phyloP scores from a whole-genome alignment of 495 filamentous ascomycete species.

The Endocarpon pusillum region DNA sequence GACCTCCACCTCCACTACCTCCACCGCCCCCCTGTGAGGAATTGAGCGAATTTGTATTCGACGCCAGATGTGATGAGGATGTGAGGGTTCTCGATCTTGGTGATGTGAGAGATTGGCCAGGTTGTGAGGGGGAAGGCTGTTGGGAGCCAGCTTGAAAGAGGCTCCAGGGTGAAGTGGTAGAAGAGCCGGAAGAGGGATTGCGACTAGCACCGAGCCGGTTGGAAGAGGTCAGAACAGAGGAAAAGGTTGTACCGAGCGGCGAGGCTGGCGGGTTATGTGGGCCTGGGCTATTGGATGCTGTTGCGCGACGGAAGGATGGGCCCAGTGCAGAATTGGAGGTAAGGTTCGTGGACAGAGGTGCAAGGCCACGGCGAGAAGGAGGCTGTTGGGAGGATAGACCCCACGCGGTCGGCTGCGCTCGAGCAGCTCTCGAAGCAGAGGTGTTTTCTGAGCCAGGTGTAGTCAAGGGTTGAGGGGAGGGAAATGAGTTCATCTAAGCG shows the following conservation, averaged over 20 bases:
- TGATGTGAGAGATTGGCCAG: conserved; percentile 37
- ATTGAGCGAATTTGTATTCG: conserved; percentile 34
- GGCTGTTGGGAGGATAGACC: conserved; percentile 40
- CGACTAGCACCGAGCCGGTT: conserved; percentile 30
- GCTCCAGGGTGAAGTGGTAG: conserved; percentile 33
- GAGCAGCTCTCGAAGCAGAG: conserved; percentile 35
- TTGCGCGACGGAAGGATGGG: conserved; percentile 25
- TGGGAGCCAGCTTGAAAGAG: conserved; percentile 42
- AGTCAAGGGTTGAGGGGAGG: conserved; percentile 45
- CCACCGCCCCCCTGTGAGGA: conserved; percentile 37
- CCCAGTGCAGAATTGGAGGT: conserved; percentile 26
- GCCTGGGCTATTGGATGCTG: conserved; percentile 25
- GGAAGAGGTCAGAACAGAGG: conserved; percentile 36
- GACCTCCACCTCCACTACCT: conserved; percentile 37
- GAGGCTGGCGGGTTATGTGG: conserved; percentile 32
- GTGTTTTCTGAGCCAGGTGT: conserved; percentile 39
- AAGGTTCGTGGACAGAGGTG: conserved; percentile 42
- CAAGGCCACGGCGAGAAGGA: conserved; percentile 40
- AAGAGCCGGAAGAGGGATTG: conserved; percentile 31
- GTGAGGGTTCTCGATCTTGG: conserved; percentile 43
- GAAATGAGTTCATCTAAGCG: conserved; percentile 50
- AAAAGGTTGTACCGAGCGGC: conserved; percentile 34
- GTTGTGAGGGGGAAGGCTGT: conserved; percentile 23
- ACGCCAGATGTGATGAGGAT: conserved; percentile 41
- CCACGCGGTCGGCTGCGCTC: conserved; percentile 44